A percentile compares a stretch with the other conserved stretches of the same genome.
phyloP scores from a whole-genome alignment of 768 basidiomycete genomes.

The Suillus americanus region DNA sequence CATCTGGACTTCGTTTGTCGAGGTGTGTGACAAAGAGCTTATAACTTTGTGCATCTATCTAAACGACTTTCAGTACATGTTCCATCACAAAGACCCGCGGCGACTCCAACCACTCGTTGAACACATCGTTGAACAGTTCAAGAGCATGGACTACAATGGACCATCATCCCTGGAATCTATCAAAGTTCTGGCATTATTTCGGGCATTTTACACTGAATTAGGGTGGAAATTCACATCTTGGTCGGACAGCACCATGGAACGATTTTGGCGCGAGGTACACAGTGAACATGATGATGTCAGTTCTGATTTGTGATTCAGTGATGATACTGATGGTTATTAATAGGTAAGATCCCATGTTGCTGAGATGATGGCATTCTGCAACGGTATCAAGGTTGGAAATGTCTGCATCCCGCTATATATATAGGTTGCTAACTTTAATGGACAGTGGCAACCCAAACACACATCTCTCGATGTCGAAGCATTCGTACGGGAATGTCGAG shows the following conservation, averaged over 20 bases:
- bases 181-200: constrained; percentile 66
- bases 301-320: constrained; percentile 10
- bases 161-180: constrained; percentile 83
- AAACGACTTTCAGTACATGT: constrained; percentile 56
- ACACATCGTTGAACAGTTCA: constrained; percentile 63
- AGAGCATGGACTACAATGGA: constrained; percentile 70
- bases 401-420: background rate
- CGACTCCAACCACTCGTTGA: constrained; percentile 79
- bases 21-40: constrained; percentile 41
- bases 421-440: constrained; percentile 1
- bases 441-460: constrained; percentile 63
- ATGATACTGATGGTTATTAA: constrained; percentile 4
- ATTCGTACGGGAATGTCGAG: constrained; percentile 68
- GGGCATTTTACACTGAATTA: constrained; percentile 70
- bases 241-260: constrained; percentile 63
- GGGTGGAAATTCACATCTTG: constrained; percentile 82
- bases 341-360: constrained; percentile 77
- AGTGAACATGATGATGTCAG: constrained; percentile 80
- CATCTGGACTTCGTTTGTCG: constrained; percentile 78
- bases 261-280: constrained; percentile 69
- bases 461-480: constrained; percentile 59
- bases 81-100: constrained; percentile 80
- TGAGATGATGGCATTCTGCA: constrained; percentile 69
- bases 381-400: constrained; percentile 62
- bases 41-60: background rate